Evolutionary conservation across 305 asterid genomes (phyloP).

Genomic region (Fraxinus xanthoxyloides): DNA sequence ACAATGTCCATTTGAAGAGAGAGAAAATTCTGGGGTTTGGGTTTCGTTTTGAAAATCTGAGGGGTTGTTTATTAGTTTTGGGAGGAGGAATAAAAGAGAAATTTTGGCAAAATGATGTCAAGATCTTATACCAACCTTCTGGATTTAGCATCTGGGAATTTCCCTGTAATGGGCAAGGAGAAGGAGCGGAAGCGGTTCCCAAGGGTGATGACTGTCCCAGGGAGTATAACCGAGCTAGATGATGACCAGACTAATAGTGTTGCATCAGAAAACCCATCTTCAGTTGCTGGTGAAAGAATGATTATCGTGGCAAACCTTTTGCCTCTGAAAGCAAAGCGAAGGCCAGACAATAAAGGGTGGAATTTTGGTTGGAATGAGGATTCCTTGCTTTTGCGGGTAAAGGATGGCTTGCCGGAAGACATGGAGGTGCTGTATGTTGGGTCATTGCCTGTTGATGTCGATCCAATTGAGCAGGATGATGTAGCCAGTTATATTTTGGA

Average conservation of each 20-base stretch:
- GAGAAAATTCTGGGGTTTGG: conserved; percentile 23
- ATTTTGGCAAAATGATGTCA: conserved; percentile 74
- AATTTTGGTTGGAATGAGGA: conserved; percentile 93
- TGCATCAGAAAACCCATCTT: conserved; percentile 80
- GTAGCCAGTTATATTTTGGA: conserved; percentile 76
- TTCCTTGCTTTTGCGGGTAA: conserved; percentile 65
- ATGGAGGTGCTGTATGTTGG: conserved; percentile 91
- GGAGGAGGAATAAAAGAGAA: conserved; percentile 26
- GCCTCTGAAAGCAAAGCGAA: conserved; percentile 81
- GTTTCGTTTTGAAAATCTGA: conserved; percentile 22
- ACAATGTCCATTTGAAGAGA: conserved; percentile 20
- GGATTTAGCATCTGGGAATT: conserved; percentile 95
- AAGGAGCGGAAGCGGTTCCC: conserved; percentile 74
- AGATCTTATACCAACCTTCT: conserved; percentile 93
- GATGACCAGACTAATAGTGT: conserved; percentile 84
- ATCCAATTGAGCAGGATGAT: conserved; percentile 96
- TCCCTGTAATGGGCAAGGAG: conserved; percentile 78
- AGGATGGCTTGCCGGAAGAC: conserved; percentile 93
- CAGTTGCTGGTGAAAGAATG: conserved; percentile 78
- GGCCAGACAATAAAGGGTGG: conserved; percentile 95
- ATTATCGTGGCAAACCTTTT: conserved; percentile 82
- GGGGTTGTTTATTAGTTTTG: conserved; percentile 26
- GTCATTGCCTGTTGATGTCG: conserved; percentile 78
- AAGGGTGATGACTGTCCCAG: conserved; percentile 92
- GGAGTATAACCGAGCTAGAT: conserved; percentile 83